Base-by-base conservation (phyloP, 2,329 filamentous ascomycete genomes). In the Didymosphaeria variabile region DNA sequence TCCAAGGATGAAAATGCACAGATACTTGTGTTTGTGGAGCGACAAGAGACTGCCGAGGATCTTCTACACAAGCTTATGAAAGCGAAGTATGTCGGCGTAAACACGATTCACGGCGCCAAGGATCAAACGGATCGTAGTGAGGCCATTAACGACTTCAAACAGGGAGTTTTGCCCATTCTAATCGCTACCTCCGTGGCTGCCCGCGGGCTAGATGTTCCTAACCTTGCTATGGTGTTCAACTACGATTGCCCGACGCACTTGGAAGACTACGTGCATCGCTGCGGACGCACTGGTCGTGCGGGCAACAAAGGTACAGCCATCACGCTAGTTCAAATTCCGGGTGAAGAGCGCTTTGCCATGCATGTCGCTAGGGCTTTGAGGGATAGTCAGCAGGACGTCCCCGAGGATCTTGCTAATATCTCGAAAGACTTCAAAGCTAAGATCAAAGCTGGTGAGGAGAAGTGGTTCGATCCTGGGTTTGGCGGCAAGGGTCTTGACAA, bases 101-200 rank as follows among this genome's bases (percentile, higher is more conserved):
- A 94, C 95, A 80, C 80, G 93, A 53, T 85, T 94, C 59, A 90
- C 90, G 69, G 91, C 93, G 77, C 83, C 94, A 62, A 98, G 97
- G 80, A 77, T 55, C 73, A 76, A 32, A 70, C 63, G 10, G 74
- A 77, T 68, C 73, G 74, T 47, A 72, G 67, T 29, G 73, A 77
- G 63, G 74, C 74, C 21, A 74, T 77, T 62, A 69, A 69, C 44
- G 70, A 76, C 53, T 77, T 77, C 66, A 76, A 72, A 53, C 91
- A 90, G 70, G 95, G 95, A 58, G 87, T 94, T 46, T 88, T 96
- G 51, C 94, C 94, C 0, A 91, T 99, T 59, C 84, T 99, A 74
- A 91, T 98, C 72, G 95, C 95, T 12, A 99, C 95, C 0, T 97
- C 94, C 12, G 93, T 99, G 60, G 95, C 95, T 42, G 95, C 95